These are phyloP conservation scores for Solanum peruvianum DNA, from an alignment of 257 asterid species.

Conservation along the genomic window DNA sequence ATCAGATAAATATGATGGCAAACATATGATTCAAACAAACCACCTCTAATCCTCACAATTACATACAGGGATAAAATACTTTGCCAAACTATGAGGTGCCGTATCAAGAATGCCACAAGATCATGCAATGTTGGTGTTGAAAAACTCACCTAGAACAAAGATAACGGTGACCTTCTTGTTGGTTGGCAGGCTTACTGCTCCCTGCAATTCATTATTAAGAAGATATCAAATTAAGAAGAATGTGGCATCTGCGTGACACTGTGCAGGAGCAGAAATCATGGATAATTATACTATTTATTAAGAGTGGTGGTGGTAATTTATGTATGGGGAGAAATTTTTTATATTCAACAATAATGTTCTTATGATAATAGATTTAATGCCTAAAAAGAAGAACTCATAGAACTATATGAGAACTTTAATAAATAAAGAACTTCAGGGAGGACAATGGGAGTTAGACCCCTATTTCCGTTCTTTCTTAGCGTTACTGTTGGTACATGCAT, in stretches of 20 bases:
- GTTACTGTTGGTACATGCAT: background rate
- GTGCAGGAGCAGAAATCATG: background rate
- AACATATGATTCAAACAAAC: background rate
- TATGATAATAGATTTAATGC: background rate
- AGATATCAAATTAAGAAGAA: background rate
- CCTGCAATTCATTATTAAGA: constrained; percentile 3
- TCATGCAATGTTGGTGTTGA: background rate
- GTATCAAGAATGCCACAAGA: background rate
- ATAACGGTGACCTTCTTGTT: constrained; percentile 9
- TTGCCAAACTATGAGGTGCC: background rate
- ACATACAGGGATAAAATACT: background rate
- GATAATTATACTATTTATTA: background rate
- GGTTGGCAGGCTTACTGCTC: constrained; percentile 1
- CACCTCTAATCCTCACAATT: background rate
- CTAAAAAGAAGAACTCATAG: background rate
- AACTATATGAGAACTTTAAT: background rate
- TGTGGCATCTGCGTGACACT: background rate
- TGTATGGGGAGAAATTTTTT: background rate
- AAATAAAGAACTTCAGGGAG: background rate
- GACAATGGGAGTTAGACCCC: background rate
- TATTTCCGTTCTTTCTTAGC: background rate
- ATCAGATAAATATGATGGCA: background rate
- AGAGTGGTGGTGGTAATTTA: background rate
- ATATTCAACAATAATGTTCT: background rate
- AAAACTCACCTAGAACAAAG: constrained; percentile 12